A percentile compares a stretch with the other conserved stretches of the same genome.
Evolutionary conservation across 305 asterid species (phyloP).

Genomic region (Plantago rigida): DNA sequence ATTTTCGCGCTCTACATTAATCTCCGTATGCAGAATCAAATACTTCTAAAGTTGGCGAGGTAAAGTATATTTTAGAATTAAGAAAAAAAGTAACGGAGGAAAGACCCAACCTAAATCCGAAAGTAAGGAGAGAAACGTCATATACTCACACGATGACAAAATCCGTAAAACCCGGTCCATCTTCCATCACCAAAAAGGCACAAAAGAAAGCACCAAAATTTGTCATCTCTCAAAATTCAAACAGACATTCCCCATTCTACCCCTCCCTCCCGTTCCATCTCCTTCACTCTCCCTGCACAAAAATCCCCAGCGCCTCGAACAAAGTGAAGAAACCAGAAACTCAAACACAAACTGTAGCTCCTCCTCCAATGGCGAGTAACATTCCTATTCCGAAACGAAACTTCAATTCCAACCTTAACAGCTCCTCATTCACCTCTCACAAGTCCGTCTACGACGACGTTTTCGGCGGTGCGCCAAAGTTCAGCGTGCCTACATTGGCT

Average conservation of each 20-base stretch:
- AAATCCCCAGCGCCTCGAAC: not conserved
- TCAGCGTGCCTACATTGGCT: conserved; percentile 48
- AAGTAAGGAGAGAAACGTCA: conserved; percentile 2
- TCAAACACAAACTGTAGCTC: not conserved
- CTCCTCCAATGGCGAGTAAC: conserved; percentile 40
- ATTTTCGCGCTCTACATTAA: too few relatives aligned
- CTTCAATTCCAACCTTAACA: conserved; percentile 37
- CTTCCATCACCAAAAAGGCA: not conserved
- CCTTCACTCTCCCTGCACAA: not conserved
- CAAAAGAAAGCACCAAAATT: not conserved
- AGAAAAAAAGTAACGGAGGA: not conserved
- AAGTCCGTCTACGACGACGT: conserved; percentile 74
- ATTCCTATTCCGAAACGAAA: conserved; percentile 47
- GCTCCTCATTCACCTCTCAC: conserved; percentile 35
- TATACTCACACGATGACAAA: not conserved
- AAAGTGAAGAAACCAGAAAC: not conserved
- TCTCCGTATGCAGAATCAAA: too few relatives aligned
- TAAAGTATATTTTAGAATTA: too few relatives aligned
- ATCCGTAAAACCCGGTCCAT: conserved; percentile 7
- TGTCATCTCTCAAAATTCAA: conserved; percentile 1
- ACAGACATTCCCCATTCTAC: conserved; percentile 2
- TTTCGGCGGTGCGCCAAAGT: conserved; percentile 49
- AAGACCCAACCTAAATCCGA: not conserved
- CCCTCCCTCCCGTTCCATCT: not conserved
- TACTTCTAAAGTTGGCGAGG: too few relatives aligned